Percentiles rank a stretch among this genome's conserved stretches.
These are phyloP conservation scores for Diaporthe destruens DNA, from an alignment of 2,329 filamentous ascomycete genomes.

Conservation along the genomic window DNA sequence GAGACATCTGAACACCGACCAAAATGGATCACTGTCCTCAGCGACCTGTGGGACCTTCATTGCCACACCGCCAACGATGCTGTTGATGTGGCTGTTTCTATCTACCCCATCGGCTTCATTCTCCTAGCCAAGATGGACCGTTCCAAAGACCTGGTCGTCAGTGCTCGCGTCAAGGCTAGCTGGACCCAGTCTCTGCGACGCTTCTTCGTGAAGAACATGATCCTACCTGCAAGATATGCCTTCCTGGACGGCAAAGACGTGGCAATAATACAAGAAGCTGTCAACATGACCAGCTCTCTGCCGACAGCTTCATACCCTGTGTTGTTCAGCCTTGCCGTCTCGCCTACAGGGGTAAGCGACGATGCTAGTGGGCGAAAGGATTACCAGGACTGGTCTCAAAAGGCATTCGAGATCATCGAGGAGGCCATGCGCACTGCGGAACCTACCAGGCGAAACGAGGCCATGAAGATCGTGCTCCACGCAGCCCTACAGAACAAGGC, in stretches of 20 bases:
- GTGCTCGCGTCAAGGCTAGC: constrained; percentile 47
- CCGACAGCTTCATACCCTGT: constrained; percentile 56
- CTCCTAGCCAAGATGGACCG: constrained; percentile 58
- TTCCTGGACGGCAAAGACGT: constrained; percentile 60
- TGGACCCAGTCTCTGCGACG: constrained; percentile 63
- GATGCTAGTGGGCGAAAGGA: constrained; percentile 56
- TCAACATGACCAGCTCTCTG: constrained; percentile 54
- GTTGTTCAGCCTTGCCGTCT: constrained; percentile 58
- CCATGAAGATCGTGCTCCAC: constrained; percentile 50
- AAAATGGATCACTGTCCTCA: constrained; percentile 62
- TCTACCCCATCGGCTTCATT: constrained; percentile 56
- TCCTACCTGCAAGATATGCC: constrained; percentile 63
- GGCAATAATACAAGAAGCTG: constrained; percentile 56
- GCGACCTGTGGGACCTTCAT: constrained; percentile 66
- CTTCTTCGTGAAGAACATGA: constrained; percentile 64
- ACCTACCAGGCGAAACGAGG: constrained; percentile 43
- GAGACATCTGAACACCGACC: constrained; percentile 55
- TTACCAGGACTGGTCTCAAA: constrained; percentile 56
- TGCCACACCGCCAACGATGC: constrained; percentile 62
- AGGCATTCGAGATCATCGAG: constrained; percentile 52
- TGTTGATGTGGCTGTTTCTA: constrained; percentile 60
- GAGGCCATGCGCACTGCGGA: constrained; percentile 46
- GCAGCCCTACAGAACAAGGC: constrained; percentile 49
- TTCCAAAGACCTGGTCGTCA: constrained; percentile 43
- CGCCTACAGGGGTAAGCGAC: constrained; percentile 47